These are phyloP conservation scores for Logfia minima DNA, from an alignment of 129 eudicot species.

Conservation along the genomic window DNA sequence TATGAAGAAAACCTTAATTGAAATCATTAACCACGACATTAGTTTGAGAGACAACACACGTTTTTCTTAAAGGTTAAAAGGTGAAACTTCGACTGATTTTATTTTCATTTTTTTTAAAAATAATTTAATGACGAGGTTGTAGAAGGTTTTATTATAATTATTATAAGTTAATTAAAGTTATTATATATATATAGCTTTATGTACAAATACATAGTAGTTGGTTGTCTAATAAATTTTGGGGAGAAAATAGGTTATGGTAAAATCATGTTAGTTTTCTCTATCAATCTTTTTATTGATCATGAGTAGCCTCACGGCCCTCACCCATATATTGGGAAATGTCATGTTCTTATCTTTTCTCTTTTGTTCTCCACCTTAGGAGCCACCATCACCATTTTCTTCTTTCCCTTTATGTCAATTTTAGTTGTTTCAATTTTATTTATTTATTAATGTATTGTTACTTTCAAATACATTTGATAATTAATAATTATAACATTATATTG, in stretches of 20 bases:
- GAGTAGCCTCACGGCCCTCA: conserved; percentile 16
- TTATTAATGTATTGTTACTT: not conserved
- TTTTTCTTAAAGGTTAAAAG: too few species aligned
- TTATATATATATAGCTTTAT: too few species aligned
- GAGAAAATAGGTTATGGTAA: not conserved
- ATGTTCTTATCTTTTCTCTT: conserved; percentile 36
- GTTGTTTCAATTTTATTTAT: not conserved
- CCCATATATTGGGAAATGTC: conserved; percentile 38
- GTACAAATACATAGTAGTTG: too few species aligned
- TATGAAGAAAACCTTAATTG: too few species aligned
- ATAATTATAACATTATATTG: not conserved
- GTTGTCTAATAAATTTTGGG: too few species aligned
- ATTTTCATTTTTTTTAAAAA: too few species aligned
- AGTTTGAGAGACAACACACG: too few species aligned
- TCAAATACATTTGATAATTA: not conserved
- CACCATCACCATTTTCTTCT: conserved; percentile 21
- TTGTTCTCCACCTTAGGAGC: conserved; percentile 40
- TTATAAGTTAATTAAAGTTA: too few species aligned
- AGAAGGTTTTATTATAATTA: too few species aligned
- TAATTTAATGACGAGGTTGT: too few species aligned
- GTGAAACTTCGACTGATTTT: too few species aligned
- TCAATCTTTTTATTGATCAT: conserved; percentile 11
- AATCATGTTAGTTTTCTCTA: conserved; percentile 3
- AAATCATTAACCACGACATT: too few species aligned
- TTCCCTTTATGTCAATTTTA: conserved; percentile 6